Evolutionary conservation across 2,329 filamentous ascomycete genomes (phyloP).

Genomic region (Clonostachys solani): DNA sequence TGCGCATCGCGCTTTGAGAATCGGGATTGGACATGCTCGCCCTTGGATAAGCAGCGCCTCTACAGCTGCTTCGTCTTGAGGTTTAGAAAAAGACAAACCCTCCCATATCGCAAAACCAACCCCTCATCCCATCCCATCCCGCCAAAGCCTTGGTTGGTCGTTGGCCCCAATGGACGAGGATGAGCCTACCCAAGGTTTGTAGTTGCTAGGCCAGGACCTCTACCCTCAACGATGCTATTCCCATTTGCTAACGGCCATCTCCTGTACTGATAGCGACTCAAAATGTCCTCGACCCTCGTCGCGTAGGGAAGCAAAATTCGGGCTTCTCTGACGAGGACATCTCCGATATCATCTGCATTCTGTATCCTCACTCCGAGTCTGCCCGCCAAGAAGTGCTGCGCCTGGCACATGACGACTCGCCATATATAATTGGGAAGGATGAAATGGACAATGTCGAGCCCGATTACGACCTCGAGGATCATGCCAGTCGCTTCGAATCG

Average conservation of each 20-base stretch:
- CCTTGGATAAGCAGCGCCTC: too few species aligned
- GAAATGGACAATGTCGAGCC: conserved; percentile 44
- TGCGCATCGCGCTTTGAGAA: too few species aligned
- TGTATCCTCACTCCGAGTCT: conserved; percentile 72
- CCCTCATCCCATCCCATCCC: too few species aligned
- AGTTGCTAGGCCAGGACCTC: background rate
- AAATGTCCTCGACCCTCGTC: conserved; percentile 74
- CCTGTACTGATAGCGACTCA: conserved; percentile 58
- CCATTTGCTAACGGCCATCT: conserved; percentile 7
- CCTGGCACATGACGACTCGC: conserved; percentile 40
- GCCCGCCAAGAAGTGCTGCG: conserved; percentile 66
- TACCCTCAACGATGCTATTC: background rate
- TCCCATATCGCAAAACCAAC: too few species aligned
- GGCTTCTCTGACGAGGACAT: conserved; percentile 80
- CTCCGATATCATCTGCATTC: conserved; percentile 82
- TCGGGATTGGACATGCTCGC: too few species aligned
- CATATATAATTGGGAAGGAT: conserved; percentile 44
- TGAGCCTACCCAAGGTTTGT: conserved; percentile 36
- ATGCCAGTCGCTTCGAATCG: conserved; percentile 38
- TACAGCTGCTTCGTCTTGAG: too few species aligned
- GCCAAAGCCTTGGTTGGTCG: background rate
- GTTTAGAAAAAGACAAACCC: too few species aligned
- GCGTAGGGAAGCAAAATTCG: conserved; percentile 75
- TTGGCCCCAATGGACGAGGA: conserved; percentile 36
- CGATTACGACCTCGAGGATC: conserved; percentile 46